Conservation (phyloP, 805 yeast genomes). For the Torulaspora gathmanii region DNA sequence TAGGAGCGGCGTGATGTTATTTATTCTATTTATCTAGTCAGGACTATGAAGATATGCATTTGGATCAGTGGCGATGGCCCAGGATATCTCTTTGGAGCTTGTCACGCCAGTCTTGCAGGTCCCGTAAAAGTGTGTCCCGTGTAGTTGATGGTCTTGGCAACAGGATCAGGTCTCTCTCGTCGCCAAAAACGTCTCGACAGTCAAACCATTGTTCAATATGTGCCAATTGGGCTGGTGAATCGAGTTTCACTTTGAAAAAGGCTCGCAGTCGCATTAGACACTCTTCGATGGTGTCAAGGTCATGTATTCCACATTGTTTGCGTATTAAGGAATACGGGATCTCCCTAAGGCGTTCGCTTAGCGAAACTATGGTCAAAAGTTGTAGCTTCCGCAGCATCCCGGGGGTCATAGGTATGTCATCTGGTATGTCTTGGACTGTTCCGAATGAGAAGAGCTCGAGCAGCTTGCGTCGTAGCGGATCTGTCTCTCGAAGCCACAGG, state of each 20-base stretch:
- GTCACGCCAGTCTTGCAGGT: conserved; percentile 5
- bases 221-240: conserved; percentile 19
- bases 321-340: conserved; percentile 16
- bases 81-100: conserved; percentile 6
- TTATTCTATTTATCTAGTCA: conserved; percentile 5
- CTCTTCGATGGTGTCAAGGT: conserved; percentile 19
- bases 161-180: conserved; percentile 6
- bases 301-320: conserved; percentile 14
- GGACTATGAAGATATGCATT: conserved; percentile 4
- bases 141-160: conserved; percentile 1
- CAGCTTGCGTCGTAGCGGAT: conserved; percentile 4
- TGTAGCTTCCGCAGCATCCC: conserved; percentile 23
- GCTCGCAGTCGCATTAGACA: conserved; percentile 21
- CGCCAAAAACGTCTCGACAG: conserved; percentile 28
- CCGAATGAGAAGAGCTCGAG: conserved; percentile 33
- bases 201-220: conserved; percentile 15
- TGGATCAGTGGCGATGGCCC: neutral
- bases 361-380: conserved; percentile 22
- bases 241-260: conserved; percentile 21
- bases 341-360: conserved; percentile 19
- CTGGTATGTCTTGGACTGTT: conserved; percentile 17
- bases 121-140: neutral
- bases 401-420: conserved; percentile 8
- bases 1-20: neutral
- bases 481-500: conserved; percentile 22